These are phyloP conservation scores for Hypoxylon trugodes DNA, from an alignment of 495 filamentous ascomycete species.

Conservation along the genomic window DNA sequence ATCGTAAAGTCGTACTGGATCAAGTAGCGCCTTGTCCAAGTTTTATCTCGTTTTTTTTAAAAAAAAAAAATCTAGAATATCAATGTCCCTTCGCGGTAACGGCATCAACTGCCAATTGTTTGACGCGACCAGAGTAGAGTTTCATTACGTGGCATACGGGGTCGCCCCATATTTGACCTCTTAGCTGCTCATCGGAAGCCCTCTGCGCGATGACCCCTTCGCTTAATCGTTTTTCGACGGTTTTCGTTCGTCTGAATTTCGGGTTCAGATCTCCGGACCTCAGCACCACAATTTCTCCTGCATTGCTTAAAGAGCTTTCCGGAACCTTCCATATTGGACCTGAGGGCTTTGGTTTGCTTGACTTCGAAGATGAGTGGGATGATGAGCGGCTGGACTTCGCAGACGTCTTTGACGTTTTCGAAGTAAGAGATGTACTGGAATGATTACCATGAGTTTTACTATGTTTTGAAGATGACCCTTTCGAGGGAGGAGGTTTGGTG, in stretches of 20 bases:
- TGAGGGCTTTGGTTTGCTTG: conserved; percentile 20
- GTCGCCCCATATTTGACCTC: conserved; percentile 78
- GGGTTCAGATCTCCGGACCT: conserved; percentile 51
- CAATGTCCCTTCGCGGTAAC: conserved; percentile 60
- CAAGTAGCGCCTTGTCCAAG: background rate
- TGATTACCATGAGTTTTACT: conserved; percentile 32
- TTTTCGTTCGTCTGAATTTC: conserved; percentile 45
- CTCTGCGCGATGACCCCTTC: conserved; percentile 69
- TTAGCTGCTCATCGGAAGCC: conserved; percentile 69
- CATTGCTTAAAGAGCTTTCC: conserved; percentile 66
- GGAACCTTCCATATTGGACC: conserved; percentile 69
- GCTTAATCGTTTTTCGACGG: conserved; percentile 50
- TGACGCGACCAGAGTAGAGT: conserved; percentile 73
- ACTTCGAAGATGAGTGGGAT: conserved; percentile 35
- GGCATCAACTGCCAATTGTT: conserved; percentile 70
- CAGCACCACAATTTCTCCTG: conserved; percentile 72
- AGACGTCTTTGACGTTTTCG: conserved; percentile 39
- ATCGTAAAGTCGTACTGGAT: conserved; percentile 14
- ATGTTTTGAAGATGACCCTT: conserved; percentile 17
- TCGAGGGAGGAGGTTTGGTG: conserved; percentile 18
- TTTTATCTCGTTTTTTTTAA: background rate
- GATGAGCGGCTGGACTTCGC: conserved; percentile 22
- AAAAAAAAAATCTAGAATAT: background rate
- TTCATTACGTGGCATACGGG: conserved; percentile 81
- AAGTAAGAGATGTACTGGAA: conserved; percentile 42